Evolutionary conservation across 2,329 filamentous ascomycete species (phyloP).

Genomic region (Neofusicoccum sp.): DNA sequence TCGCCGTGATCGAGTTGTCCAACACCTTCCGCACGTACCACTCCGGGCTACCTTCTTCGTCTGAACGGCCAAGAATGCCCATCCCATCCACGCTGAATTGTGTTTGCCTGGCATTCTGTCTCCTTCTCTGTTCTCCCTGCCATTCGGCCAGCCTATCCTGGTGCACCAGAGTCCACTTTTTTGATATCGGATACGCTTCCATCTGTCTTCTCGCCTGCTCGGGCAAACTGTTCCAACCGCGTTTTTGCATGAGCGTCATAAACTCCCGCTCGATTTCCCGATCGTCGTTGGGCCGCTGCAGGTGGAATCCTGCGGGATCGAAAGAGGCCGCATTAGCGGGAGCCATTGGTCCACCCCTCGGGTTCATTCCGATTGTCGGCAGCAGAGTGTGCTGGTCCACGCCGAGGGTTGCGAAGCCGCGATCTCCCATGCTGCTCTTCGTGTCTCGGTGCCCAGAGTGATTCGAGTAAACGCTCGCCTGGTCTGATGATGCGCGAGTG

Average conservation of each 20-base stretch:
- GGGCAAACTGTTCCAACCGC: slow-evolving; percentile 94
- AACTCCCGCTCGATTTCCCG: slow-evolving; percentile 88
- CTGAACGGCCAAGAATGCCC: slow-evolving; percentile 70
- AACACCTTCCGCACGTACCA: slow-evolving; percentile 98
- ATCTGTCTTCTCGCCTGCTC: slow-evolving; percentile 94
- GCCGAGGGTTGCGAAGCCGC: slow-evolving; percentile 46
- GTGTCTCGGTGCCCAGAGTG: slow-evolving; percentile 53
- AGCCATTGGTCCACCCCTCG: slow-evolving; percentile 38
- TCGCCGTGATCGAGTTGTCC: slow-evolving; percentile 89
- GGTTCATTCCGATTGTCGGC: slow-evolving; percentile 35
- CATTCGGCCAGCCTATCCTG: slow-evolving; percentile 91
- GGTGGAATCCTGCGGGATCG: slow-evolving; percentile 55
- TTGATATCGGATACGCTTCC: slow-evolving; percentile 88
- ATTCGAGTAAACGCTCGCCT: slow-evolving; percentile 63
- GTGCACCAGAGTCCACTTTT: slow-evolving; percentile 97
- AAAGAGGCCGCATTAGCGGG: slow-evolving; percentile 46
- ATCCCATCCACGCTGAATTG: slow-evolving; percentile 63
- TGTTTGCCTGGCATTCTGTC: slow-evolving; percentile 68
- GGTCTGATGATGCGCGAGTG: slow-evolving; percentile 60
- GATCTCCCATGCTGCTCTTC: slow-evolving; percentile 52
- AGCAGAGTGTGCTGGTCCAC: slow-evolving; percentile 39
- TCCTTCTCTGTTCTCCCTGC: slow-evolving; percentile 90
- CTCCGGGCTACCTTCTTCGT: slow-evolving; percentile 94
- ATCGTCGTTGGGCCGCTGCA: slow-evolving; percentile 76
- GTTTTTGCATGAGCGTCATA: slow-evolving; percentile 90